phyloP scores from a whole-genome alignment of 495 filamentous ascomycete genomes.

The Cladorrhinum samala region DNA sequence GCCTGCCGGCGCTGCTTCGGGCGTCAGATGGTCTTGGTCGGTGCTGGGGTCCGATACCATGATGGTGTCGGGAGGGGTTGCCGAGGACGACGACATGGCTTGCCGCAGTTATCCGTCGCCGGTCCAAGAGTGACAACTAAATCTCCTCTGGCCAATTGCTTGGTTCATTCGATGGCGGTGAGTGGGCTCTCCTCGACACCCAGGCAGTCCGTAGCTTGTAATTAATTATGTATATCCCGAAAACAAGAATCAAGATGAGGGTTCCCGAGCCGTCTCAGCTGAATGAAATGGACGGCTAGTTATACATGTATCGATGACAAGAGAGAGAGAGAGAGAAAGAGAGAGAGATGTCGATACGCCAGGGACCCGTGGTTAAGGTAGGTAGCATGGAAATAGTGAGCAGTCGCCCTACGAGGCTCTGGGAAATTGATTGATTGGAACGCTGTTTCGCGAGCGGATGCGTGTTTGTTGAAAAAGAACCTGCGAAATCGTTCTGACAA shows the following conservation, averaged over 20 bases:
- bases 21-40: slow-evolving; percentile 21
- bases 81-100: slow-evolving; percentile 38
- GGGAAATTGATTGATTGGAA: not conserved
- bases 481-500: too few relatives aligned
- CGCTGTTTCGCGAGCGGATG: too few relatives aligned
- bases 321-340: too few relatives aligned
- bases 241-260: not conserved
- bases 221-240: not conserved
- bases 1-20: slow-evolving; percentile 32
- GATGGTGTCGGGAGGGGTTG: slow-evolving; percentile 30
- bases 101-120: not conserved
- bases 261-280: too few relatives aligned
- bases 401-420: not conserved
- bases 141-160: not conserved
- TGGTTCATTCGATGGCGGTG: not conserved
- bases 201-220: too few relatives aligned
- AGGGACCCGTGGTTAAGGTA: too few relatives aligned
- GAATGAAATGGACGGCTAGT: not conserved
- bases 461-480: too few relatives aligned
- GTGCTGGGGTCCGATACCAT: slow-evolving; percentile 34
- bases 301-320: too few relatives aligned
- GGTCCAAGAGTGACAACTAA: not conserved
- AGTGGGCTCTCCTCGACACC: too few relatives aligned
- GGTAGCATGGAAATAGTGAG: too few relatives aligned
- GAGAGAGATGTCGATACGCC: too few relatives aligned